Percentiles rank a stretch among this genome's conserved stretches.
phyloP scores from a whole-genome alignment of 345 rosid genomes.

The Theobroma cacao region DNA sequence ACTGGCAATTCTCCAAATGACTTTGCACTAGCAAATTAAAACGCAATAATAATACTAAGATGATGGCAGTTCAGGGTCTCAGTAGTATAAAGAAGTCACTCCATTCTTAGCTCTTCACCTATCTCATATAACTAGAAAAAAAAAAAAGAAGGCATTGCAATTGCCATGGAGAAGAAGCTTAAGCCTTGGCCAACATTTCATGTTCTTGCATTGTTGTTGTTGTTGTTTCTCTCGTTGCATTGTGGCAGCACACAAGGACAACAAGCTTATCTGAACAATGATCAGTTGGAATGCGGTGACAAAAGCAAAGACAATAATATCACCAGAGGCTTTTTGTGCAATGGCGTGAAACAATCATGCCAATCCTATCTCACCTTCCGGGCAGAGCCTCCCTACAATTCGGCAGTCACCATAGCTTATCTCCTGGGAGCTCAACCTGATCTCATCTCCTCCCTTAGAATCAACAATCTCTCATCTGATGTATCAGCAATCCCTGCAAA shows the following conservation, averaged over 20 bases:
- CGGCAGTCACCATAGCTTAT: conserved; percentile 35
- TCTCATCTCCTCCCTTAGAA: conserved; percentile 32
- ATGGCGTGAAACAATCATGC: conserved; percentile 42
- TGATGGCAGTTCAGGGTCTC: too few relatives aligned
- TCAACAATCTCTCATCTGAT: conserved; percentile 52
- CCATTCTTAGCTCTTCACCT: not conserved
- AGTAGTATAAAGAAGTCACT: too few relatives aligned
- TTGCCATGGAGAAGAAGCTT: not conserved
- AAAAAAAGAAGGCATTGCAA: not conserved
- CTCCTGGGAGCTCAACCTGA: conserved; percentile 30
- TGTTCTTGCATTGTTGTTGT: not conserved
- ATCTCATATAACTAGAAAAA: not conserved
- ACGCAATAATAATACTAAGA: not conserved
- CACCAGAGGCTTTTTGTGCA: conserved; percentile 53
- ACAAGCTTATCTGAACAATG: not conserved
- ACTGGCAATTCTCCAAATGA: not conserved
- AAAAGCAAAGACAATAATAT: not conserved
- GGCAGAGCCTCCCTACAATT: conserved; percentile 37
- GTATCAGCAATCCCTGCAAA: conserved; percentile 25
- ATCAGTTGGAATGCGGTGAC: not conserved
- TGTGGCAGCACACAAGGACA: not conserved
- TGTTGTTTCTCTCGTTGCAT: not conserved
- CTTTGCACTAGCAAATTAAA: not conserved
- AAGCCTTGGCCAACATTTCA: not conserved
- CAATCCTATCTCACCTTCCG: conserved; percentile 69